These are phyloP conservation scores for Mitragyna speciosa DNA, from an alignment of 257 asterid genomes.

Conservation along the genomic window DNA sequence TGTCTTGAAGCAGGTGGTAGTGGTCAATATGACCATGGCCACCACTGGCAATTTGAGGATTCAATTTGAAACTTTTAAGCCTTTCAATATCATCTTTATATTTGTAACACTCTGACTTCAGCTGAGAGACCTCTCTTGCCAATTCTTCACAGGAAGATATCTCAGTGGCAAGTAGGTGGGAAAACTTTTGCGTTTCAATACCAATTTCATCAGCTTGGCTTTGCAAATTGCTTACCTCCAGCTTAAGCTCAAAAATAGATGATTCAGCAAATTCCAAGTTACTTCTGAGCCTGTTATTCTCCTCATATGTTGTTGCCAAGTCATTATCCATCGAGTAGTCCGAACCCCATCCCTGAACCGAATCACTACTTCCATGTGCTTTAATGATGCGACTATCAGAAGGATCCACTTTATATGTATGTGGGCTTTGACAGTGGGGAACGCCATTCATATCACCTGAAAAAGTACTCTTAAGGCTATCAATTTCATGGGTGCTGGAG, in stretches of 20 bases:
- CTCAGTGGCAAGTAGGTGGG: conserved; percentile 59
- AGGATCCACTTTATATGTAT: conserved; percentile 44
- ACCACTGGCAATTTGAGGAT: conserved; percentile 37
- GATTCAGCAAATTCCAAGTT: conserved; percentile 81
- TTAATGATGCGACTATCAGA: conserved; percentile 41
- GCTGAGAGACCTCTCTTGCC: conserved; percentile 57
- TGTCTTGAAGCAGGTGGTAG: conserved; percentile 38
- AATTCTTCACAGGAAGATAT: conserved; percentile 57
- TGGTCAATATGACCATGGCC: conserved; percentile 35
- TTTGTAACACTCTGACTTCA: conserved; percentile 67
- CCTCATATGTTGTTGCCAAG: conserved; percentile 60
- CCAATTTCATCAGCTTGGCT: conserved; percentile 69
- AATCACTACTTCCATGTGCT: conserved; percentile 46
- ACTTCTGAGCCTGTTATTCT: conserved; percentile 68
- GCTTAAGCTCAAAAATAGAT: conserved; percentile 65
- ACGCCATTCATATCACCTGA: conserved; percentile 42
- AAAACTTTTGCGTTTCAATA: conserved; percentile 56
- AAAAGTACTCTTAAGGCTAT: conserved; percentile 45
- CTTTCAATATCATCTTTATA: conserved; percentile 61
- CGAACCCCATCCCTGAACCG: conserved; percentile 58
- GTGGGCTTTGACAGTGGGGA: conserved; percentile 46
- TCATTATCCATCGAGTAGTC: conserved; percentile 58
- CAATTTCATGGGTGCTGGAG: conserved; percentile 46
- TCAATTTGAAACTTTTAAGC: conserved; percentile 47
- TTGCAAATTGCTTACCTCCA: conserved; percentile 78